Conservation (phyloP, 495 filamentous ascomycete species). For the Podospora didyma region DNA sequence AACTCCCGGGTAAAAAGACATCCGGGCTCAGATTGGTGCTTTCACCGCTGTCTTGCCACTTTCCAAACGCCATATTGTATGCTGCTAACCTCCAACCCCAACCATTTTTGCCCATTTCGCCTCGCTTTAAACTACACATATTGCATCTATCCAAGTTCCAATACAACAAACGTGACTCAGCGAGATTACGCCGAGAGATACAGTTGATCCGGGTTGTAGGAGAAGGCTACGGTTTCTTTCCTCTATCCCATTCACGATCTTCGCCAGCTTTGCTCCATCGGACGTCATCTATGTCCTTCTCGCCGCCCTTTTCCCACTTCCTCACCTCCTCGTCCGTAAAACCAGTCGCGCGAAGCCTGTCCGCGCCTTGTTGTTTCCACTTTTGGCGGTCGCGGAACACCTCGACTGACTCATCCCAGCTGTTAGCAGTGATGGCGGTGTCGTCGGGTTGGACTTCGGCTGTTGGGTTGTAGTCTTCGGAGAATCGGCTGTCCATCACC, state of each 20-base stretch:
- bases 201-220: background rate
- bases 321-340: constrained; percentile 73
- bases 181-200: background rate
- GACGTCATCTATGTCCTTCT: constrained; percentile 64
- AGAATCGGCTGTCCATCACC: constrained; percentile 78
- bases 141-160: no score
- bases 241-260: constrained; percentile 77
- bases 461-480: constrained; percentile 69
- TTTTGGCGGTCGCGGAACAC: constrained; percentile 73
- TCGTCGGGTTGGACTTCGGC: constrained; percentile 64
- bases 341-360: constrained; percentile 71
- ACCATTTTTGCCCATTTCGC: no score
- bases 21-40: no score
- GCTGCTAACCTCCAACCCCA: no score
- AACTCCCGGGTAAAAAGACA: no score
- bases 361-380: constrained; percentile 76
- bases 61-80: no score
- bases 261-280: constrained; percentile 77
- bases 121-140: no score
- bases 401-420: constrained; percentile 84
- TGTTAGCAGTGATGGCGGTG: constrained; percentile 37
- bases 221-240: constrained; percentile 11
- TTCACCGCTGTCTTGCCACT: no score
- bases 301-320: constrained; percentile 70
- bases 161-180: no score